Conservation (phyloP, 306 rosid species). For the Cicer judaicum region DNA sequence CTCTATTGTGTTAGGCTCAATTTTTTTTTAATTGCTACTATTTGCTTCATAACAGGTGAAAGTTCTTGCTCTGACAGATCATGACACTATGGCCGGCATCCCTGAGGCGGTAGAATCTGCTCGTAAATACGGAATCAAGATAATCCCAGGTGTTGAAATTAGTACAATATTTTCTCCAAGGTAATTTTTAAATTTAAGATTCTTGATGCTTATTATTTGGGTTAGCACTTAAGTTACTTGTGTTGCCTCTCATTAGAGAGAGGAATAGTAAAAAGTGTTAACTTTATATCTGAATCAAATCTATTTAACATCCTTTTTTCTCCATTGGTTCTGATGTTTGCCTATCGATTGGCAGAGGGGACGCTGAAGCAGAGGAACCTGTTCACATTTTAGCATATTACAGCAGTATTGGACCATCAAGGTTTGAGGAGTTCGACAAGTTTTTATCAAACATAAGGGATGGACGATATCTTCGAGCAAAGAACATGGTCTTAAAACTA, state of each 20-base stretch:
- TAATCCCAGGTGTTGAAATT: constrained; percentile 97
- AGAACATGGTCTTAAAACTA: constrained; percentile 80
- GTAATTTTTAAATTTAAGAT: constrained; percentile 48
- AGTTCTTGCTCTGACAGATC: constrained; percentile 99
- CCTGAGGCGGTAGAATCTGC: constrained; percentile 91
- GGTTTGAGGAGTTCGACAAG: constrained; percentile 69
- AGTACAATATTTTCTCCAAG: constrained; percentile 78
- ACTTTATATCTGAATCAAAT: neutral
- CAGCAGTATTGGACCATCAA: constrained; percentile 88
- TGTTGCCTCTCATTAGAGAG: constrained; percentile 27
- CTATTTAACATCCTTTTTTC: constrained; percentile 11
- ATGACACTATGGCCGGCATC: constrained; percentile 95
- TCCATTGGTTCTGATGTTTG: constrained; percentile 41
- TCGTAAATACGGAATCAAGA: constrained; percentile 82
- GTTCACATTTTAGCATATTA: constrained; percentile 95
- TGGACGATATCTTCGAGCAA: constrained; percentile 87
- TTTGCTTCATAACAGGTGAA: constrained; percentile 91
- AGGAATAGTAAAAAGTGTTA: neutral
- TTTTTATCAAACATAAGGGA: constrained; percentile 81
- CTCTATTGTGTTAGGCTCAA: constrained; percentile 17
- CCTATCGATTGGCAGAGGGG: constrained; percentile 59
- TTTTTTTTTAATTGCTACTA: constrained; percentile 54
- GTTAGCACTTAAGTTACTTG: constrained; percentile 3
- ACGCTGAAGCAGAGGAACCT: constrained; percentile 80
- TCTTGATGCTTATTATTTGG: constrained; percentile 17